Percentiles rank a stretch among this genome's conserved stretches.
Evolutionary conservation across 2,329 filamentous ascomycete species (phyloP).

Genomic region (Paecilomyces sp.): DNA sequence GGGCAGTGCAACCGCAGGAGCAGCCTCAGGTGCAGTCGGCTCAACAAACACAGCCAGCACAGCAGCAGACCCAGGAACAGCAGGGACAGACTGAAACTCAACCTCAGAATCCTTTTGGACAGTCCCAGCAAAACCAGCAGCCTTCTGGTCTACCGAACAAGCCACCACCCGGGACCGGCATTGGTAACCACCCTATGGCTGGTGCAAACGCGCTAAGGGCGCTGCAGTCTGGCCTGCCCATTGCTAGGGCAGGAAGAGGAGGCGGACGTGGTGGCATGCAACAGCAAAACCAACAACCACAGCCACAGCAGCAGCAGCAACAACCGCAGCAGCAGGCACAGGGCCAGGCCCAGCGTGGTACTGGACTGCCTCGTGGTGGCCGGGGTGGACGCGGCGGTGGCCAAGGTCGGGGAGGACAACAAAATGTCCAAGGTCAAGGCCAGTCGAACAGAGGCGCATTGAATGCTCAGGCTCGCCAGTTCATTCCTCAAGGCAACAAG

Average conservation of each 20-base stretch:
- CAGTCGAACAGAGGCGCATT: slow-evolving; percentile 32
- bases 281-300: slow-evolving; percentile 16
- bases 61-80: slow-evolving; percentile 10
- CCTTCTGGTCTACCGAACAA: slow-evolving; percentile 22
- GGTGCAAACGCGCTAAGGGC: slow-evolving; percentile 35
- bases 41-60: slow-evolving; percentile 7
- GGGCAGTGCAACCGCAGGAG: slow-evolving; percentile 7
- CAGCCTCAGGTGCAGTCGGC: slow-evolving; percentile 3
- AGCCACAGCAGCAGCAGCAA: slow-evolving; percentile 21
- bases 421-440: slow-evolving; percentile 28
- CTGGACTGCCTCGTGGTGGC: slow-evolving; percentile 38
- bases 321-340: slow-evolving; percentile 20
- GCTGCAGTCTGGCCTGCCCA: slow-evolving; percentile 37
- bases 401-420: slow-evolving; percentile 29
- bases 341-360: slow-evolving; percentile 24
- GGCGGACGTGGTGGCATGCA: slow-evolving; percentile 30
- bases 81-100: slow-evolving; percentile 8
- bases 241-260: slow-evolving; percentile 36
- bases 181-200: slow-evolving; percentile 17
- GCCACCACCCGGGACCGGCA: slow-evolving; percentile 14
- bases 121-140: slow-evolving; percentile 16
- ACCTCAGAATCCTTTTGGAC: slow-evolving; percentile 17
- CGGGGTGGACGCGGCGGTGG: slow-evolving; percentile 34
- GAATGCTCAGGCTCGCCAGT: slow-evolving; percentile 46
- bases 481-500: slow-evolving; percentile 53